Percentiles rank a stretch among this genome's conserved stretches.
Evolutionary conservation across 192 early-diverging fungal species (phyloP).

Genomic region (Diversispora epigaea): DNA sequence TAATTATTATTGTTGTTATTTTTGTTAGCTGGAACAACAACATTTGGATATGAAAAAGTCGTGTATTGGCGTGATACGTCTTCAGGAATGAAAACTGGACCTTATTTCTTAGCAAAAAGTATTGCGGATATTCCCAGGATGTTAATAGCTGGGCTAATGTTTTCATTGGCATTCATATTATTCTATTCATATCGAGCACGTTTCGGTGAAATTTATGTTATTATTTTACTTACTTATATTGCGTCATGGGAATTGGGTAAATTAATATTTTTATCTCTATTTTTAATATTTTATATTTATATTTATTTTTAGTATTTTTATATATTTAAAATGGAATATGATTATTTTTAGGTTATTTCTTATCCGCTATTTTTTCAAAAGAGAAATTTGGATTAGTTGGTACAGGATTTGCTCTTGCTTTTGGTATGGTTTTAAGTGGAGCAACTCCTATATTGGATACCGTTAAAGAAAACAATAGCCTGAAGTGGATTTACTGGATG

Average conservation of each 20-base stretch:
- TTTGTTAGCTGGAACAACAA: constrained; percentile 50
- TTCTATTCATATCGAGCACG: constrained; percentile 49
- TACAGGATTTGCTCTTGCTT: constrained; percentile 62
- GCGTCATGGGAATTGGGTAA: constrained; percentile 52
- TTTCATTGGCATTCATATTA: constrained; percentile 56
- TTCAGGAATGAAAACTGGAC: constrained; percentile 56
- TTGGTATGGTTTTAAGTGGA: constrained; percentile 60
- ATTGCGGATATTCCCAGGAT: constrained; percentile 62
- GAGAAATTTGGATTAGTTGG: constrained; percentile 48
- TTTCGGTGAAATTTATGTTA: constrained; percentile 37
- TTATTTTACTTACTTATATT: constrained; percentile 55
- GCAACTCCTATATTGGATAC: constrained; percentile 52
- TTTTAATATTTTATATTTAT: no score
- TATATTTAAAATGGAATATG: neutral
- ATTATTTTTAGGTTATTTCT: constrained; percentile 44
- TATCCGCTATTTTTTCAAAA: constrained; percentile 49
- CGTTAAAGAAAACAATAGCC: constrained; percentile 35
- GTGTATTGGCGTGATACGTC: constrained; percentile 67
- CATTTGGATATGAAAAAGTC: constrained; percentile 63
- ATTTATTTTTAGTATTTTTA: neutral
- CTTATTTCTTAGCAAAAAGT: constrained; percentile 63
- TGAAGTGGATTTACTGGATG: constrained; percentile 46
- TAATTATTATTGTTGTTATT: no score
- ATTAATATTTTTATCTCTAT: no score
- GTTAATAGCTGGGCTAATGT: constrained; percentile 58